Evolutionary conservation across 2,329 filamentous ascomycete species (phyloP).

Genomic region (Colletotrichum euphorbiae): DNA sequence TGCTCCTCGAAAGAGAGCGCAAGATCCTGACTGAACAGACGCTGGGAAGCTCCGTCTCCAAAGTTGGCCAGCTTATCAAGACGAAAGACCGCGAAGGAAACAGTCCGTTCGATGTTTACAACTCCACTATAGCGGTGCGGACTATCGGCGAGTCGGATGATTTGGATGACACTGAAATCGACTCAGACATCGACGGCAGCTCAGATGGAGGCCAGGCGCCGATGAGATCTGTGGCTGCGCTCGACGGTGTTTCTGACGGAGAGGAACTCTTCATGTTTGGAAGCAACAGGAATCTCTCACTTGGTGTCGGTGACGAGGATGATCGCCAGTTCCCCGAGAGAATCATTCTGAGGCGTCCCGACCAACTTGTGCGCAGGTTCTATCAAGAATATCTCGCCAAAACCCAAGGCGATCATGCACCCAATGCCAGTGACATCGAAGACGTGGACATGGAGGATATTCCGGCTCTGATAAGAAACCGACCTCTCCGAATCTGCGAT

Average conservation of each 20-base stretch:
- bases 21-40: constrained; percentile 72
- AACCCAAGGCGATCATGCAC: constrained; percentile 42
- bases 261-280: constrained; percentile 95
- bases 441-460: constrained; percentile 62
- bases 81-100: constrained; percentile 96
- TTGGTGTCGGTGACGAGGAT: constrained; percentile 95
- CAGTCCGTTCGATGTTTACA: constrained; percentile 93
- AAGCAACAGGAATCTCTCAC: constrained; percentile 93
- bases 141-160: constrained; percentile 61
- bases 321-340: constrained; percentile 94
- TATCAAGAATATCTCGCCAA: constrained; percentile 74
- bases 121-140: constrained; percentile 85
- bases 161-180: constrained; percentile 61
- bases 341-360: constrained; percentile 79
- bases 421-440: constrained; percentile 19
- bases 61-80: constrained; percentile 84
- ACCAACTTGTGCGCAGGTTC: constrained; percentile 79
- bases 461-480: constrained; percentile 78
- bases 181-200: constrained; percentile 67
- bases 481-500: constrained; percentile 81
- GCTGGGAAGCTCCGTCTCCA: constrained; percentile 66
- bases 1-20: constrained; percentile 83
- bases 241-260: constrained; percentile 56
- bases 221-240: constrained; percentile 33
- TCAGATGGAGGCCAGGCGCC: constrained; percentile 35